Percentiles rank a stretch among this genome's conserved stretches.
These are phyloP conservation scores for Xylaria sp. DNA, from an alignment of 2,329 filamentous ascomycete species.

Conservation along the genomic window DNA sequence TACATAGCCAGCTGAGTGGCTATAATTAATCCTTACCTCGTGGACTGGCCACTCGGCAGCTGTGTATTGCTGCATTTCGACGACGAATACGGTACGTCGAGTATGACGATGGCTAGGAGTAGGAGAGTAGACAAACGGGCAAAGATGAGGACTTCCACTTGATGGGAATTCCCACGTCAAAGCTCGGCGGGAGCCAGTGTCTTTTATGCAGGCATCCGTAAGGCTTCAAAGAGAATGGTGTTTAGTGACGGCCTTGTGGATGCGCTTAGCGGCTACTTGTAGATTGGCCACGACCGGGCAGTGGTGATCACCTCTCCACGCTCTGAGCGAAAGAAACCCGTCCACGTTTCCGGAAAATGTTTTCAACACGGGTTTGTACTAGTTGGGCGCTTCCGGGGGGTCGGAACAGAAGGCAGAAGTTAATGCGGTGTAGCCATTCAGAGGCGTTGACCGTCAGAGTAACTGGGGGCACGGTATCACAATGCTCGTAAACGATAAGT, in stretches of 20 bases:
- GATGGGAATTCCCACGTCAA: slow-evolving; percentile 31
- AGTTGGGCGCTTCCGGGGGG: slow-evolving; percentile 18
- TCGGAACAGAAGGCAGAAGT: slow-evolving; percentile 26
- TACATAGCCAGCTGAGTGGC: neutral
- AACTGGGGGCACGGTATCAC: slow-evolving; percentile 31
- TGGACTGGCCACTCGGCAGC: slow-evolving; percentile 61
- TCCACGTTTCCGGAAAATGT: slow-evolving; percentile 31
- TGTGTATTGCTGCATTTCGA: slow-evolving; percentile 56
- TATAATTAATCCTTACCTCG: slow-evolving; percentile 52
- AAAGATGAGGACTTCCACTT: slow-evolving; percentile 31
- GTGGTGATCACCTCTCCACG: slow-evolving; percentile 25
- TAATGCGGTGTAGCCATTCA: slow-evolving; percentile 30
- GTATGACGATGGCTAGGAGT: slow-evolving; percentile 20
- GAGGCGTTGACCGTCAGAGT: slow-evolving; percentile 3
- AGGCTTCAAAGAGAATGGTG: slow-evolving; percentile 25
- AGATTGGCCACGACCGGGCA: slow-evolving; percentile 20
- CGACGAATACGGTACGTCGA: slow-evolving; percentile 8
- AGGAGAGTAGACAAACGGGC: slow-evolving; percentile 9
- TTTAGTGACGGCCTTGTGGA: slow-evolving; percentile 24
- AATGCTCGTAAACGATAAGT: slow-evolving; percentile 41
- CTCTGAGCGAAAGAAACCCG: slow-evolving; percentile 23
- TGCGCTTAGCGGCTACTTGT: slow-evolving; percentile 33
- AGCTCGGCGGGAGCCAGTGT: slow-evolving; percentile 30
- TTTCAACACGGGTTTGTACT: slow-evolving; percentile 19
- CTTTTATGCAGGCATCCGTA: slow-evolving; percentile 44